Evolutionary conservation across 371 early-diverging fungal species (phyloP), one percentile per base, ranked within the genome.

Genomic region (Mortierella sp.): DNA sequence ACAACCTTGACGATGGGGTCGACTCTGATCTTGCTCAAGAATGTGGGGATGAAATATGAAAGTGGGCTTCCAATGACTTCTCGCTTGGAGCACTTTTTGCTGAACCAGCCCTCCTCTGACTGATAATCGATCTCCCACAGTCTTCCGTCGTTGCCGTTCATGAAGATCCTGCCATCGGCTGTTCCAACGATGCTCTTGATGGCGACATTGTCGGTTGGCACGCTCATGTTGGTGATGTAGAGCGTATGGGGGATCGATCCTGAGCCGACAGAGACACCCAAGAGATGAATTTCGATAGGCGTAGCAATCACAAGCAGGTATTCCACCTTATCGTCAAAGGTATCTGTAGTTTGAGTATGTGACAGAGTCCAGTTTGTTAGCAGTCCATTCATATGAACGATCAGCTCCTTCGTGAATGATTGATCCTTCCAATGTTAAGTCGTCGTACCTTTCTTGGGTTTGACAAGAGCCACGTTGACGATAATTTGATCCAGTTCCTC

Each of bases 231-330:
- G n/a, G 97, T 97, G 16, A 90, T 84, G 73, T 91, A 93, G 47
- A 94, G 90, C 1, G 91, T 86, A 16, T 95, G 84, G 2, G 85
- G 88, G 19, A 85, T 73, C 13, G 85, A 72, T 60, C 82, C 83
- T 65, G 68, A 77, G 72, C 78, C 88, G 50, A 89, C 82, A 11
- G 91, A 89, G 1, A 97, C 84, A 19, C 96, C 98, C 72, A 97
- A 90, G 0, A 97, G 83, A 34, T 94, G 93, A 57, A 98, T 93
- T 78, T 97, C 95, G n/a, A 93, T 82, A 9, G 95, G 92, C 3
- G 98, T 98, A 1, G 97, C 95, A 57, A 98, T 89, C 19, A 97
- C 95, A 45, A 98, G 89, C 21, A 98, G 88, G 76, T 97, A 95
- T 21, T 95, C 91, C 70, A 98, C 93, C 24, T 94, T 91, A 31